Evolutionary conservation across 257 asterid species (phyloP).

Genomic region (Rauvolfia tetraphylla): DNA sequence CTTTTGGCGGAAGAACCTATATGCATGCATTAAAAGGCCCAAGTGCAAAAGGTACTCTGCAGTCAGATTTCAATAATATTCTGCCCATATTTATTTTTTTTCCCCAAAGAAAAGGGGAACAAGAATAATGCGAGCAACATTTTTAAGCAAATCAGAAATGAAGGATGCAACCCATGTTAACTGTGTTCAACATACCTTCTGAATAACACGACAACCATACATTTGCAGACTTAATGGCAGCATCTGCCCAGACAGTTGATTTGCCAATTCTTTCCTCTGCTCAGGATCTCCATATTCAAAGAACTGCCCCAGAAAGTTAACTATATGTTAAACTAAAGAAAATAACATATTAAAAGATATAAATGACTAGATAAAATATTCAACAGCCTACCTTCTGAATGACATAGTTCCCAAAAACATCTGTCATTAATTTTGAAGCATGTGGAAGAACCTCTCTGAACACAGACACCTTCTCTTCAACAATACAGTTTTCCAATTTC

Average conservation of each 20-base stretch:
- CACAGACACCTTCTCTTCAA: conserved; percentile 66
- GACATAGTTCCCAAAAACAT: conserved; percentile 90
- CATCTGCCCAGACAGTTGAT: conserved; percentile 64
- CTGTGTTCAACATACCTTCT: conserved; percentile 52
- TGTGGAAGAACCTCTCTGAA: conserved; percentile 74
- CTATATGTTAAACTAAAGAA: conserved; percentile 6
- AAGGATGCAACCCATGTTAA: not conserved
- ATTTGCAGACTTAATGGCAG: conserved; percentile 75
- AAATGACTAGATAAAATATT: conserved; percentile 9
- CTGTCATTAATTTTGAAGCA: conserved; percentile 72
- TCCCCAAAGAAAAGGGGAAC: not conserved
- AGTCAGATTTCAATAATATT: not conserved
- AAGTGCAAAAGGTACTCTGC: not conserved
- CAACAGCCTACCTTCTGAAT: conserved; percentile 67
- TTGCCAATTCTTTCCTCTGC: conserved; percentile 77
- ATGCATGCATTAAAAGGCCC: not conserved
- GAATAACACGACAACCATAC: conserved; percentile 98
- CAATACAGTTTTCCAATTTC: conserved; percentile 71
- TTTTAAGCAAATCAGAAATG: not conserved
- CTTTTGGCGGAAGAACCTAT: not conserved
- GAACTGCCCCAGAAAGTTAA: conserved; percentile 47
- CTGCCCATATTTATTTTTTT: not conserved
- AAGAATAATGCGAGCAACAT: not conserved
- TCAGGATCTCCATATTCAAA: conserved; percentile 74
- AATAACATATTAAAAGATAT: not conserved